Evolutionary conservation across 306 rosid species (phyloP), one percentile per base, ranked within the genome.

Genomic region (Mimosa pudica): DNA sequence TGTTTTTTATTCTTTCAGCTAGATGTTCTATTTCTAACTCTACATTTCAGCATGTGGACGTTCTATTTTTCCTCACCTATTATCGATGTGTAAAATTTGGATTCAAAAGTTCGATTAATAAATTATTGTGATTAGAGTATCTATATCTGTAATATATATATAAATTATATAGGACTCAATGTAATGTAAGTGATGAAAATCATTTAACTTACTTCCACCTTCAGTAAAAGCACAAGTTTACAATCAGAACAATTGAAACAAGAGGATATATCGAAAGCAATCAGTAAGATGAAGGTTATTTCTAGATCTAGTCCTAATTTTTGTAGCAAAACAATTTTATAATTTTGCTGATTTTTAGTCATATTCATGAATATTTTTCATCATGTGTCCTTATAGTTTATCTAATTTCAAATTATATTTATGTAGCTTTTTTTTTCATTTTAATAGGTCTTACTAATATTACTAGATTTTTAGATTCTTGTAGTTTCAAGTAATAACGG

Each of bases 1-100:
- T 20, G 30, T 70, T 46, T 70, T 10, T 62, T 70, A 45, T 44
- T 4, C 33, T 24, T 10, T 46, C 20, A 46, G 60, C 6, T 24
- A 20, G 57, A 2, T 5, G 14, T 20, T 24, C 42, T 47, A 42
- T 70, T 24, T 12, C 73, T 69, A 45, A 3, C 60, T 71, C 75
- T 71, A 13, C 75, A 49, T 71, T 70, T 46, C 38, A 35, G 46
- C 62, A 49, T 62, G 62, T 71, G 62, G 62, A 32, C 16, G 45
- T 49, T 73, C 36, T 73, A 47, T 54, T 33, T 73, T n/a, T 36
- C 65, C 12, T 35, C 16, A 24, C 17, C 32, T 17, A 46, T 47
- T 47, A 6, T 71, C 4, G 14, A 9, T 44, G 12, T 51, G 46
- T 51, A 14, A 71, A 71, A 62, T 12, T 32, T 62, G 11, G 5